phyloP scores from a whole-genome alignment of 345 rosid species.

The Arabis alpina region DNA sequence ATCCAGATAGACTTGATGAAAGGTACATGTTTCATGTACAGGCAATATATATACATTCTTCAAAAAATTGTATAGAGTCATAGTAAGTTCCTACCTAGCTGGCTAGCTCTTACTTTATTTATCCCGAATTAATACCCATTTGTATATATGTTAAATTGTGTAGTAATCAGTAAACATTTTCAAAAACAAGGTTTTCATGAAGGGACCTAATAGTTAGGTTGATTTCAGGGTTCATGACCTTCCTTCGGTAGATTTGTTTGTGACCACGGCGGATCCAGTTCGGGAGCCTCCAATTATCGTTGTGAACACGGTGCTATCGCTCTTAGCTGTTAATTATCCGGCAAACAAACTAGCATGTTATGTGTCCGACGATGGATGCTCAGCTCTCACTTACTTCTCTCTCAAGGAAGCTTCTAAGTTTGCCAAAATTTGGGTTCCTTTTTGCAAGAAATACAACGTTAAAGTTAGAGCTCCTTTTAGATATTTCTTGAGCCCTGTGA shows the following conservation, averaged over 20 bases:
- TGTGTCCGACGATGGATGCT: slow-evolving; percentile 68
- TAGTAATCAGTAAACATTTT: no score
- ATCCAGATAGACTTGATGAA: slow-evolving; percentile 52
- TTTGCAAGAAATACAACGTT: slow-evolving; percentile 61
- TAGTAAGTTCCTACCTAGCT: no score
- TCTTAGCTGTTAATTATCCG: slow-evolving; percentile 66
- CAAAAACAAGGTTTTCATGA: neutral
- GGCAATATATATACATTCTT: neutral
- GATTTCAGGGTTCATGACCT: slow-evolving; percentile 49
- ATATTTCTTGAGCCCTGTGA: slow-evolving; percentile 46
- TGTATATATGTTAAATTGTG: neutral
- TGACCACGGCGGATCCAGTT: slow-evolving; percentile 50
- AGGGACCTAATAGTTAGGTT: neutral
- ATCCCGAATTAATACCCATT: no score
- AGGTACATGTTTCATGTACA: slow-evolving; percentile 33
- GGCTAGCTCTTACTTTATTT: neutral
- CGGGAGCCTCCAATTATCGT: slow-evolving; percentile 40
- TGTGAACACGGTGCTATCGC: slow-evolving; percentile 47
- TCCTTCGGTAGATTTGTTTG: slow-evolving; percentile 66
- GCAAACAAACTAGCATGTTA: slow-evolving; percentile 57
- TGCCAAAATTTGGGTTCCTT: slow-evolving; percentile 76
- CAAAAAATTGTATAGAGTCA: neutral
- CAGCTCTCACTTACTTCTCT: slow-evolving; percentile 60
- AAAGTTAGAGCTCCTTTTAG: slow-evolving; percentile 71
- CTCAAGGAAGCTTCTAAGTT: slow-evolving; percentile 64